Base-by-base conservation (phyloP, 805 yeast species). In the Candida sakaeoensis region DNA sequence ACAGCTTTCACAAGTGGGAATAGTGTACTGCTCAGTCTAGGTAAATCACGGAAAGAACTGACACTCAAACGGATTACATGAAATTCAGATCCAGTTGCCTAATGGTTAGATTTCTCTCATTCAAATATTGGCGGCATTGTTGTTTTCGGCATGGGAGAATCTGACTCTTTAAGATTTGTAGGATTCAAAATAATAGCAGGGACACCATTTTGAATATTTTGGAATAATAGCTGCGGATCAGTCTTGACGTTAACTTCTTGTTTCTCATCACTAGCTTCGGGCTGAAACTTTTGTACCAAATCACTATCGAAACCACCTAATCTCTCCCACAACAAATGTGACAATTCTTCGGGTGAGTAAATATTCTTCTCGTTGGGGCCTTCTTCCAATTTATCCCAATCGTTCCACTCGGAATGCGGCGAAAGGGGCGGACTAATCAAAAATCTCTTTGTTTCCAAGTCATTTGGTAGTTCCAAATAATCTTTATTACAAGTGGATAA, bases 381-480 rank as follows among this genome's bases (percentile, higher is more conserved):
- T 9, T 68, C 73, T 43, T 68, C 74, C 0, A 52, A 61, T 36
- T 54, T 63, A 36, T 58, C 60, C 63, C 65, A 68, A 39, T 65
- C 64, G 43, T 66, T 60, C 74, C 74, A 68, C 33, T 62, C 74
- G 0, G 65, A 49, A 3, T 68, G 73, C 0, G 74, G 74, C 8
- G 72, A 66, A 7, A 63, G 46, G 6, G 74, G 74, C 3, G 74
- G 74, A 36, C 68, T 65, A n/a, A 68, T 68, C 33, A 68, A 60
- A 40, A 67, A 68, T 12, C 73, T 41, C 26, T 60, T 53, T 36
- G 62, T 57, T 10, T 62, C 67, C 7, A 46, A 56, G 32, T 68
- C 71, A 49, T 58, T 58, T 4, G 74, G 74, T 13, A 68, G 48
- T 46, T 67, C 72, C 37, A 68, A 51, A 43, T 57, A 68, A 45